phyloP scores from a whole-genome alignment of 2,329 filamentous ascomycete genomes.

The Malbranchea zuffiana region DNA sequence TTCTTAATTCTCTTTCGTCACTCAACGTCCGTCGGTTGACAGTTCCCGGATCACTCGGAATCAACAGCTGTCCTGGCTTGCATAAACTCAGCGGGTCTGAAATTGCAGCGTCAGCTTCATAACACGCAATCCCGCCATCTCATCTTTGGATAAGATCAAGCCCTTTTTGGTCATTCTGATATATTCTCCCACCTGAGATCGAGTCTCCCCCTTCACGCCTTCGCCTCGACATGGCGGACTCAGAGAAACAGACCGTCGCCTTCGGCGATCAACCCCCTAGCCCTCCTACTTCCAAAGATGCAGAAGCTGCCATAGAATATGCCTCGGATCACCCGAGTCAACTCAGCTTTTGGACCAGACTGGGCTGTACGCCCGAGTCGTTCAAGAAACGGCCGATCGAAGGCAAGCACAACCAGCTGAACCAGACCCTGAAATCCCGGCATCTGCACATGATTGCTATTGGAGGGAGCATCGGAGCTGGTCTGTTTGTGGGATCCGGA shows the following conservation, averaged over 20 bases:
- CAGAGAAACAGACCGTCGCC: conserved; percentile 2
- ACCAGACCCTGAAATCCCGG: conserved; percentile 22
- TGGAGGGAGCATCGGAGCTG: conserved; percentile 21
- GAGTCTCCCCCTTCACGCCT: too few species aligned
- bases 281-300: conserved; percentile 7
- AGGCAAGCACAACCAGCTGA: conserved; percentile 18
- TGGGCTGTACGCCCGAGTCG: conserved; percentile 29
- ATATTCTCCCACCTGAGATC: too few species aligned
- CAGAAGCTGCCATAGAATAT: conserved; percentile 5
- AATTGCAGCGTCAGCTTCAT: too few species aligned
- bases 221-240: conserved; percentile 2
- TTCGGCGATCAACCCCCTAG: not conserved
- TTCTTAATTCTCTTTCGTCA: too few species aligned
- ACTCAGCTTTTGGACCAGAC: conserved; percentile 28
- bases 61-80: too few species aligned
- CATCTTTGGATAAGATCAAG: too few species aligned
- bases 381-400: conserved; percentile 25
- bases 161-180: too few species aligned
- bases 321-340: conserved; percentile 1
- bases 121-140: too few species aligned
- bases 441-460: conserved; percentile 34
- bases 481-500: conserved; percentile 34
- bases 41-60: too few species aligned
- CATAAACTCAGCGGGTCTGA: too few species aligned
- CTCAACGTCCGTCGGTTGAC: too few species aligned